phyloP scores from a whole-genome alignment of 1,284 basidiomycete species.

The Puccinia polysora region DNA sequence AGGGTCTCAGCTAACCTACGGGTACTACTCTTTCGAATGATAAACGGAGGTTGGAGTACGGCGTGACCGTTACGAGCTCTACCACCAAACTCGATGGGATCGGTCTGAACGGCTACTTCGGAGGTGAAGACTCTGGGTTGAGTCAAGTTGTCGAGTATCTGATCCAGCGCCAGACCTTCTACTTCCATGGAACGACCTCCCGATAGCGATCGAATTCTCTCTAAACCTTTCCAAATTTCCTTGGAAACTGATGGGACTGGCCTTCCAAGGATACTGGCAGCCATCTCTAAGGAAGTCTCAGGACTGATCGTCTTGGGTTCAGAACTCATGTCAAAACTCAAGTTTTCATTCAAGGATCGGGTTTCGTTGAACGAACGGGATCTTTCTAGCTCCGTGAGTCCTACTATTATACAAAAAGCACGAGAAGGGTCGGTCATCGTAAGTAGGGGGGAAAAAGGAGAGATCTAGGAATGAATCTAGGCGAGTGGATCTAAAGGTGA shows the following conservation, averaged over 20 bases:
- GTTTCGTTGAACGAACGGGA: too few species aligned
- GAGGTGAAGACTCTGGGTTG: not conserved
- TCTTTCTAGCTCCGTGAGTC: slow-evolving; percentile 10
- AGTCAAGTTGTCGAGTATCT: not conserved
- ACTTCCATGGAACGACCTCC: not conserved
- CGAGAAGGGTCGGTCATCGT: too few species aligned
- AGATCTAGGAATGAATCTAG: too few species aligned
- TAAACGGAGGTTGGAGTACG: not conserved
- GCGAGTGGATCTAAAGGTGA: too few species aligned
- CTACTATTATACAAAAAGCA: not conserved
- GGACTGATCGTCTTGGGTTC: slow-evolving; percentile 24
- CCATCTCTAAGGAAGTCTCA: slow-evolving; percentile 10
- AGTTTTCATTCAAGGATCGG: not conserved
- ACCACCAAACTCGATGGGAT: not conserved
- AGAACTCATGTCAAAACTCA: not conserved
- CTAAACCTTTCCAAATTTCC: slow-evolving; percentile 2
- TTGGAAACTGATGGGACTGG: slow-evolving; percentile 21
- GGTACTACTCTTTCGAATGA: slow-evolving; percentile 1
- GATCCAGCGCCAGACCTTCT: not conserved
- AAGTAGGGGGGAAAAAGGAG: too few species aligned
- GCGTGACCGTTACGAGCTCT: not conserved
- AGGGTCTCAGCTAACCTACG: slow-evolving; percentile 1
- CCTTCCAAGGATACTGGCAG: slow-evolving; percentile 21
- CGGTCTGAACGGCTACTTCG: not conserved
- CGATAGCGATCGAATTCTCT: not conserved